A percentile compares a stretch with the other conserved stretches of the same genome.
Conservation (phyloP, 768 basidiomycete genomes). For the Lactarius trivialis region DNA sequence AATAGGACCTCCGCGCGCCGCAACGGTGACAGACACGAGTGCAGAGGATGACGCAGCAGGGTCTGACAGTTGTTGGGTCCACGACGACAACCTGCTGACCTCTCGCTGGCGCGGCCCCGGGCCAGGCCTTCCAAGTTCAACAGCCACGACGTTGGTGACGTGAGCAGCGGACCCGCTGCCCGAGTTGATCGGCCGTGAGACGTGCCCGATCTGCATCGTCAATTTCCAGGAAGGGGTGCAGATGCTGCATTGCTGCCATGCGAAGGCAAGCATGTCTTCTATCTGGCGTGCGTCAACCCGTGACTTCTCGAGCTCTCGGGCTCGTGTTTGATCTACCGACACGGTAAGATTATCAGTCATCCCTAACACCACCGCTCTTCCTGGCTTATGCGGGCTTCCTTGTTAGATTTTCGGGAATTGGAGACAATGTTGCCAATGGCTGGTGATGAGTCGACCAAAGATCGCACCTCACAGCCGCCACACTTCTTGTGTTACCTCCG, state of each 20-base stretch:
- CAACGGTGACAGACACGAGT: not conserved
- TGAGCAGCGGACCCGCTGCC: conserved; percentile 43
- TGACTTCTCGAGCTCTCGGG: conserved; percentile 88
- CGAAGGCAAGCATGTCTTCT: conserved; percentile 86
- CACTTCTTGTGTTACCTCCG: conserved; percentile 33
- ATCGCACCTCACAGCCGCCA: conserved; percentile 24
- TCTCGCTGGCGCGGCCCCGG: conserved; percentile 16
- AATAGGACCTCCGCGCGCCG: not conserved
- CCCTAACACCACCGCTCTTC: not conserved
- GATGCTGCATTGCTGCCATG: conserved; percentile 84
- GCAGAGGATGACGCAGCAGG: not conserved
- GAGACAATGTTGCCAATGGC: conserved; percentile 31
- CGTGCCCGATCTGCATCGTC: too few relatives aligned
- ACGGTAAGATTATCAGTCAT: conserved; percentile 59
- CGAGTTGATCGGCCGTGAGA: conserved; percentile 62
- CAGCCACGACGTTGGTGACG: conserved; percentile 23
- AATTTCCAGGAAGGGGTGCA: conserved; percentile 95
- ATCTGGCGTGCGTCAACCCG: conserved; percentile 84
- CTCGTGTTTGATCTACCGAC: conserved; percentile 87
- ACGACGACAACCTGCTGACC: conserved; percentile 2
- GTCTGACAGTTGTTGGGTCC: not conserved
- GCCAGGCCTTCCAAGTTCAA: conserved; percentile 19
- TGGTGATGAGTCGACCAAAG: conserved; percentile 16
- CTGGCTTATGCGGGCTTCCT: too few relatives aligned
- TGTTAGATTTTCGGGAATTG: conserved; percentile 34